Conservation (phyloP, 257 asterid species). For the Ilex asprella region DNA sequence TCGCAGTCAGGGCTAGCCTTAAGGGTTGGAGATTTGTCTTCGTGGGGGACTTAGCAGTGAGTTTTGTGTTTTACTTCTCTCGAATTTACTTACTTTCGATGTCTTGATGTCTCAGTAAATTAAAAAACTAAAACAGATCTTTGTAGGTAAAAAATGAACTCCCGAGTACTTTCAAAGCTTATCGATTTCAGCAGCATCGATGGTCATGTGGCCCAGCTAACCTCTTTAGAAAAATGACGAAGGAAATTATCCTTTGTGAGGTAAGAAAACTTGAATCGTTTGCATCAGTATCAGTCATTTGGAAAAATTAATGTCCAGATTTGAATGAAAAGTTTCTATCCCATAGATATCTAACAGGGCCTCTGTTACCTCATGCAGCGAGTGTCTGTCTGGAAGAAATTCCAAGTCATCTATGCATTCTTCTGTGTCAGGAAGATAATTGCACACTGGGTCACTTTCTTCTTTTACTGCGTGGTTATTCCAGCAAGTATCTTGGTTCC, state of each 20-base stretch:
- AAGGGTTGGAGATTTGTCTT: constrained; percentile 72
- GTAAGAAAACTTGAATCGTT: constrained; percentile 20
- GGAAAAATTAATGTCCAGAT: background rate
- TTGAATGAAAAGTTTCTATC: background rate
- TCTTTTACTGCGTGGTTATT: constrained; percentile 79
- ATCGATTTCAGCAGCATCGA: constrained; percentile 80
- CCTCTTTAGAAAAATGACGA: constrained; percentile 69
- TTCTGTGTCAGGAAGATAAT: constrained; percentile 91
- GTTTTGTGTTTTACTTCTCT: constrained; percentile 14
- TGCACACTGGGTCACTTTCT: constrained; percentile 90
- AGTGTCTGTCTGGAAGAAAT: constrained; percentile 63
- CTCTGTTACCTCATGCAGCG: constrained; percentile 46
- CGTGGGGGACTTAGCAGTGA: constrained; percentile 57
- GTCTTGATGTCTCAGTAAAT: constrained; percentile 6
- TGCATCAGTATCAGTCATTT: background rate
- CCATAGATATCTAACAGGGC: background rate
- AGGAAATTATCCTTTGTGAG: constrained; percentile 59
- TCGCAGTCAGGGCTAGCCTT: constrained; percentile 74
- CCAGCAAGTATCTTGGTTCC: constrained; percentile 82
- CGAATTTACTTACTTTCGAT: constrained; percentile 12
- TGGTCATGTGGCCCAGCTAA: constrained; percentile 96
- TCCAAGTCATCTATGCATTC: constrained; percentile 65
- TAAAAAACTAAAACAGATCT: constrained; percentile 16
- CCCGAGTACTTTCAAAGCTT: constrained; percentile 87
- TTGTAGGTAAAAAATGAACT: constrained; percentile 80